Percentiles rank a stretch among this genome's conserved stretches.
Conservation (phyloP, 345 rosid species). For the Noccaea bulbosa region DNA sequence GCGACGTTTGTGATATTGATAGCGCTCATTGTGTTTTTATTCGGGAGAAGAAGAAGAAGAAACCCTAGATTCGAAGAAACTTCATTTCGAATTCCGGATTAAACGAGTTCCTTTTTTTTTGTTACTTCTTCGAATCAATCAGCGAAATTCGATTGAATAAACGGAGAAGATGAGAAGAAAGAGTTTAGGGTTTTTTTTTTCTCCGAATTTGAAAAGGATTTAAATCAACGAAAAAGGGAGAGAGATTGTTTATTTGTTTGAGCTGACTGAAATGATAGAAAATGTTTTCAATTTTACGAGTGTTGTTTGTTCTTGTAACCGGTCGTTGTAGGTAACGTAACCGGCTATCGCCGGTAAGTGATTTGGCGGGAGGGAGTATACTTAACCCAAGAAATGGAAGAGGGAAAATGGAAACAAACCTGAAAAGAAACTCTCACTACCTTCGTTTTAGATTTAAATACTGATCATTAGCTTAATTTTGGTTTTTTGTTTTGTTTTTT, state of each 20-base stretch:
- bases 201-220: neutral
- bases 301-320: slow-evolving; percentile 18
- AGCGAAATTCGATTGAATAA: neutral
- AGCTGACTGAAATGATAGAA: neutral
- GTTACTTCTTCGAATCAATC: neutral
- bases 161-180: neutral
- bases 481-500: too few species aligned
- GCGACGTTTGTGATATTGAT: slow-evolving; percentile 90
- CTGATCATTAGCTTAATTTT: too few species aligned
- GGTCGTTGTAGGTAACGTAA: slow-evolving; percentile 15
- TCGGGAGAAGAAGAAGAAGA: neutral
- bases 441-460: too few species aligned
- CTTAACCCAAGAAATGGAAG: neutral
- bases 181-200: neutral
- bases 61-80: slow-evolving; percentile 41
- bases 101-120: neutral
- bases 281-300: neutral
- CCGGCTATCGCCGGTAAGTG: slow-evolving; percentile 45
- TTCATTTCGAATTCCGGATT: slow-evolving; percentile 35
- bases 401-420: slow-evolving; percentile 13
- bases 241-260: neutral
- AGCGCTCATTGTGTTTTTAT: slow-evolving; percentile 65
- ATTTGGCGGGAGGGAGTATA: slow-evolving; percentile 50
- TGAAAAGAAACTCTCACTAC: neutral
- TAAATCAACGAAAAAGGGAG: neutral